Base-by-base conservation (phyloP, 257 asterid genomes). In the Cordia subcordata region DNA sequence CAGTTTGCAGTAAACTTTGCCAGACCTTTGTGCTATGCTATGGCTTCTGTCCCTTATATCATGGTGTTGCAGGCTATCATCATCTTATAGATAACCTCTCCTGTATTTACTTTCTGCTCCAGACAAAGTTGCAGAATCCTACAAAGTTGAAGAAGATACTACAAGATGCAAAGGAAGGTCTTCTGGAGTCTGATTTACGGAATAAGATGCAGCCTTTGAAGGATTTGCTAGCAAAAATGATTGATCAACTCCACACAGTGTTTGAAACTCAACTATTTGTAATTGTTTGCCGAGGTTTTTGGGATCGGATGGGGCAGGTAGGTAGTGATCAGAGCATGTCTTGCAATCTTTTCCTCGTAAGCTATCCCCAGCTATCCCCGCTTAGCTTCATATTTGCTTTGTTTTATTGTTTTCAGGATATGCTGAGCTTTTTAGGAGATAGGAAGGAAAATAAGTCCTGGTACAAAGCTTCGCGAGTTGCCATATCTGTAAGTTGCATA, bases 301-400 rank as follows among this genome's bases (percentile, higher is more conserved):
- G 99, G 99, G 99, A 86, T 76, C 83, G 96, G 13, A 86, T 87
- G 87, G 96, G 96, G 57, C 99, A 92, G 96, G 96, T 92, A 32
- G 4, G 39, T 44, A 21, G 11, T 27, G 10, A 15, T 46, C 1
- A 5, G 39, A 60, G 21, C 22, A 33, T 21, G 22, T 67, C 63
- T 1, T n/a, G 0, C 40, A 38, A 10, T 8, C 20, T 9, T 20
- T 15, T 35, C 39, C 5, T n/a, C 11, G n/a, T n/a, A n/a, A n/a
- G n/a, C n/a, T n/a, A n/a, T n/a, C 1, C 20, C 40, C 15, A 10
- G 38, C 16, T 60, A 13, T 55, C 6, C 8, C 0, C 10, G n/a
- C 4, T n/a, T 6, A 5, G 10, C 1, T 17, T n/a, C 39, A 17
- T 22, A 13, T 53, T 13, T 32, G 11, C 14, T 37, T 18, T 23